These are phyloP conservation scores for Fusarium dlaminii DNA, from an alignment of 2,329 filamentous ascomycete genomes.

Conservation along the genomic window DNA sequence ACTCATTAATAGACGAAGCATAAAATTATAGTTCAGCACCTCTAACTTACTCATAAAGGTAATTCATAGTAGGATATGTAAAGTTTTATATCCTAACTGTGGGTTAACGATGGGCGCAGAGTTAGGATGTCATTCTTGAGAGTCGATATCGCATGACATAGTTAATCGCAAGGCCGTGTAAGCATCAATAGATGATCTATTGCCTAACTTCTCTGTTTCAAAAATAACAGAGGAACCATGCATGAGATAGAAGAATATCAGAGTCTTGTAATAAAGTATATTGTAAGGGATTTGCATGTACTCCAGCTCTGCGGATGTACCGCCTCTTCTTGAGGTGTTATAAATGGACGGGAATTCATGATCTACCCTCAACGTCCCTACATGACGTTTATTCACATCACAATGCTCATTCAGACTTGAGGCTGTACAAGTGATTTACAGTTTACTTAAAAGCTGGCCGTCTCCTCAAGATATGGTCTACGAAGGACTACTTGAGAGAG, in stretches of 20 bases:
- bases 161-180: accelerated
- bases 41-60: accelerated
- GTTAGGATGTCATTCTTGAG: not conserved
- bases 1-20: accelerated
- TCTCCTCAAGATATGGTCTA: no score
- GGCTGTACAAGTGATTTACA: no score
- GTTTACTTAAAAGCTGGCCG: no score
- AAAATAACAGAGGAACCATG: accelerated
- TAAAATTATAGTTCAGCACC: no score
- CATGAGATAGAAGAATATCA: accelerated
- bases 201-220: accelerated
- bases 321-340: not conserved
- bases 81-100: accelerated
- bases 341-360: not conserved
- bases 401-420: no score
- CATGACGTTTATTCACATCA: no score
- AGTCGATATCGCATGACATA: no score
- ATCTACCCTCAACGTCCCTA: no score
- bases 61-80: accelerated
- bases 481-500: no score
- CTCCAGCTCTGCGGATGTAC: not conserved
- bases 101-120: not conserved
- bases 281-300: no score
- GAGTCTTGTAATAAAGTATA: no score
- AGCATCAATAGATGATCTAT: not conserved